Base-by-base conservation (phyloP, 1,284 basidiomycete genomes). In the Inonotus obliquus region DNA sequence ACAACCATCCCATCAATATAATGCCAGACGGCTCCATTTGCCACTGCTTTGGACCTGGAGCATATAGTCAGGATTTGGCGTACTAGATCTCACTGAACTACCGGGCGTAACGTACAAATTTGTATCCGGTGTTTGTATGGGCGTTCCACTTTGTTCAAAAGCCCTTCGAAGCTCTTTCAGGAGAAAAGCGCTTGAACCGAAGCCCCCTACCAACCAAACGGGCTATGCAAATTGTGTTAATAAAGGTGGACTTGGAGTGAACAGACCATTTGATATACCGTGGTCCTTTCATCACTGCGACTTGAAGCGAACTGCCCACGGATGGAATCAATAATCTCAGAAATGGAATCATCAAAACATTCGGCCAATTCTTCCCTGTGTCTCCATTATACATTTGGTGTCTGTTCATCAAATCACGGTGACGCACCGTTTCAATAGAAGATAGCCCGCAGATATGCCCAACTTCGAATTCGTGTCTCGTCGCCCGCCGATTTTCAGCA, bases 141-240 rank as follows among this genome's bases (percentile, higher is more conserved):
- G 78, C 59, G 91, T 77, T 29, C 77, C 75, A 52, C 79, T 74
- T 1, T 79, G 77, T 2, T 74, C 73, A 10, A 90, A 79, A 21
- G 81, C 81, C 62, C 85, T 84, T 74, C 88, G 85, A 4, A 91
- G 77, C 69, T 91, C 87, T 37, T 76, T 78, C 70, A 89, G 89
- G 19, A 91, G 75, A 86, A 87, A 91, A 1, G 86, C 84, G 65
- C 86, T 89, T 0, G 87, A 87, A 2, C 88, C 89, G 66, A 89
- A 91, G 45, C 89, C 88, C 68, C 88, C 88, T 4, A 91, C 88
- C 21, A 91, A 76, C 78, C 87, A 91, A 14, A 91, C 83, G 21
- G 86, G 87, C 84, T 83, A 52, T 2, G 21, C 23, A 53, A 17
- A n/a, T n/a, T 17, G 10, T n/a, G 23, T 37, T 29, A 25, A 38